phyloP scores from a whole-genome alignment of 176 grass and related monocot genomes.

The Saccharum spontaneum region DNA sequence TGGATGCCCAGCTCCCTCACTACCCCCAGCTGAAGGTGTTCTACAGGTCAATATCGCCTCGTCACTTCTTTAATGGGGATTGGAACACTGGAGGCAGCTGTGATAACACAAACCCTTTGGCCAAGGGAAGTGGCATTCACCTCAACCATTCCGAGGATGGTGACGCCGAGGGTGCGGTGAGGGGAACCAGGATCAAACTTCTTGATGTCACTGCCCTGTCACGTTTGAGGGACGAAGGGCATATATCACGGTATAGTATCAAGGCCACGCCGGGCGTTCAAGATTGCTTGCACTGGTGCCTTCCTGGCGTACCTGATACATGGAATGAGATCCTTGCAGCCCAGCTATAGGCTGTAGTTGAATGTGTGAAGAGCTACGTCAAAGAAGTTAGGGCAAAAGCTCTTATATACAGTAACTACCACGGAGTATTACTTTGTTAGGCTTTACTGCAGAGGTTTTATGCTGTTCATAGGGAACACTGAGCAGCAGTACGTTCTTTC shows the following conservation, averaged over 20 bases:
- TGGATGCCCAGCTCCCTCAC: slow-evolving; percentile 64
- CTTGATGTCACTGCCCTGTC: slow-evolving; percentile 82
- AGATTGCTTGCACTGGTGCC: slow-evolving; percentile 96
- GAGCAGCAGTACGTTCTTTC: not conserved
- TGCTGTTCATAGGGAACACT: not conserved
- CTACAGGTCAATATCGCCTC: slow-evolving; percentile 73
- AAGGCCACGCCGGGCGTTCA: slow-evolving; percentile 63
- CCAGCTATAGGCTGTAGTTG: slow-evolving; percentile 50
- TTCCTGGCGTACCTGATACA: slow-evolving; percentile 80
- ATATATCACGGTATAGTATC: slow-evolving; percentile 80
- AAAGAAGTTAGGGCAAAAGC: not conserved
- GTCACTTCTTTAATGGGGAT: slow-evolving; percentile 86
- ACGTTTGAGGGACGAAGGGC: slow-evolving; percentile 74
- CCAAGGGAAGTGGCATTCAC: slow-evolving; percentile 56
- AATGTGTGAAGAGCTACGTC: not conserved
- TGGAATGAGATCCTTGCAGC: slow-evolving; percentile 89
- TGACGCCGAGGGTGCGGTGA: slow-evolving; percentile 59
- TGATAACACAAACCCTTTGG: slow-evolving; percentile 73
- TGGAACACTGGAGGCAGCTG: slow-evolving; percentile 76
- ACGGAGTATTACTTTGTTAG: not conserved
- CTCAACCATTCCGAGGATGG: slow-evolving; percentile 57
- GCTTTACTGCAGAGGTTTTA: slow-evolving; percentile 18
- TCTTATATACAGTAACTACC: not conserved
- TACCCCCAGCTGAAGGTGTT: slow-evolving; percentile 66
- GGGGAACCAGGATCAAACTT: slow-evolving; percentile 61